Evolutionary conservation across 108 stramenopile species (phyloP), one percentile per base, ranked within the genome.

Genomic region (Nannochloropsis oceanica): DNA sequence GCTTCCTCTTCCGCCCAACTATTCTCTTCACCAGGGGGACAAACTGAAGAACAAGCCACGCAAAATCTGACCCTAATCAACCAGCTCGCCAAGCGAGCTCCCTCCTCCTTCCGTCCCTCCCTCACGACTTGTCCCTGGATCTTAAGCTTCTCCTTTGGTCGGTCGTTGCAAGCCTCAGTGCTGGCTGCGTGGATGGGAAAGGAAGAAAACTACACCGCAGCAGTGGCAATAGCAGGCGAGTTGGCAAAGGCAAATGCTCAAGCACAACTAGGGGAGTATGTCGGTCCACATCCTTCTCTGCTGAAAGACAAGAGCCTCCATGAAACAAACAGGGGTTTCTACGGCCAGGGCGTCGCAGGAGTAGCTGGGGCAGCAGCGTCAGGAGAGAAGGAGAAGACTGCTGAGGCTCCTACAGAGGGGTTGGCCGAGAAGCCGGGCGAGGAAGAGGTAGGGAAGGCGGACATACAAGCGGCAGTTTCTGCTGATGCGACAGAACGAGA

Each of bases 61-160:
- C 80, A 81, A 27, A 89, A 90, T 73, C 89, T 90, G 43, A 83
- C 87, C 84, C 44, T 46, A 12, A 90, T 90, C 84, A 85, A 89
- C 43, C 11, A 26, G 43, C 43, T 44, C 59, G 25, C 14, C 50
- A 26, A 42, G 10, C 44, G 42, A 42, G 24, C 34, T 20, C 20
- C 34, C 43, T 44, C 27, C 43, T 8, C 42, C n/a, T 73, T 81
- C 85, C 27, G 84, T 25, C 26, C 82, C 14, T 44, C 27, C 43
- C 82, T 81, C 5, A 44, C 43, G 84, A 44, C 81, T 5, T 84
- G 85, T 43, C 90, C 89, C 44, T 89, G 89, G 90, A 13, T 44
- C 44, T 84, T 90, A 79, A 85, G 87, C 90, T 90, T 90, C 81
- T 89, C 89, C 80, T 90, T 85, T 12, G 89, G 89, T 43, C 83